These are phyloP conservation scores for Eucalyptus regnans DNA, from an alignment of 345 rosid species.

Conservation along the genomic window DNA sequence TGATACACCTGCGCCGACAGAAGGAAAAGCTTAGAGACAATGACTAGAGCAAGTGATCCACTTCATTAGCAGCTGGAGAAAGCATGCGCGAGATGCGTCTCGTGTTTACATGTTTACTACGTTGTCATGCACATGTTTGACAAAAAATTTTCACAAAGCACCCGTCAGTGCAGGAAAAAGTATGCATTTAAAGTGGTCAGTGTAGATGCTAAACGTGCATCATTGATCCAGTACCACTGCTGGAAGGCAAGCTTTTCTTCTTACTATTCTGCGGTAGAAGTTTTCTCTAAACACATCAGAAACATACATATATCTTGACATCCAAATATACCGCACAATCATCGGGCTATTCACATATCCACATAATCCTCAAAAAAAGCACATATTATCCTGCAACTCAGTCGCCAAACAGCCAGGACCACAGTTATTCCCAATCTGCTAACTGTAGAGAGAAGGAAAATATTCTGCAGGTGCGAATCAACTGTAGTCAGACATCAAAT, in stretches of 20 bases:
- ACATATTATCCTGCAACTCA: not conserved
- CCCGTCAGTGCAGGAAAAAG: not conserved
- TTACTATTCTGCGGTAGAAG: not conserved
- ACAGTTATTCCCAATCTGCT: not conserved
- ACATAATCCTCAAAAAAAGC: not conserved
- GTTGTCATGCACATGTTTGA: not conserved
- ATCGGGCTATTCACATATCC: not conserved
- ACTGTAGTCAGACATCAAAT: not conserved
- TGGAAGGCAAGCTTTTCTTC: not conserved
- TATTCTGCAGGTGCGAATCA: not conserved
- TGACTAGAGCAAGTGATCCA: not conserved
- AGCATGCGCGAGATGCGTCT: not conserved
- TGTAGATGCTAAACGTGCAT: not conserved
- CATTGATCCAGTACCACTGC: not conserved
- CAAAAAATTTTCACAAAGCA: not conserved
- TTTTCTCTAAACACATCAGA: not conserved
- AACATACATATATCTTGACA: not conserved
- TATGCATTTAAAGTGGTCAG: not conserved
- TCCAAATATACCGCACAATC: not conserved
- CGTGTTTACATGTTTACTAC: not conserved
- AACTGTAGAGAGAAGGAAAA: not conserved
- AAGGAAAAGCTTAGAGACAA: not conserved
- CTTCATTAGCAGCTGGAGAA: not conserved
- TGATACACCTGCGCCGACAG: constrained; percentile 39
- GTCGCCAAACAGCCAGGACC: not conserved